Conservation (phyloP, 2,329 filamentous ascomycete genomes). For the Colletotrichum sublineola region DNA sequence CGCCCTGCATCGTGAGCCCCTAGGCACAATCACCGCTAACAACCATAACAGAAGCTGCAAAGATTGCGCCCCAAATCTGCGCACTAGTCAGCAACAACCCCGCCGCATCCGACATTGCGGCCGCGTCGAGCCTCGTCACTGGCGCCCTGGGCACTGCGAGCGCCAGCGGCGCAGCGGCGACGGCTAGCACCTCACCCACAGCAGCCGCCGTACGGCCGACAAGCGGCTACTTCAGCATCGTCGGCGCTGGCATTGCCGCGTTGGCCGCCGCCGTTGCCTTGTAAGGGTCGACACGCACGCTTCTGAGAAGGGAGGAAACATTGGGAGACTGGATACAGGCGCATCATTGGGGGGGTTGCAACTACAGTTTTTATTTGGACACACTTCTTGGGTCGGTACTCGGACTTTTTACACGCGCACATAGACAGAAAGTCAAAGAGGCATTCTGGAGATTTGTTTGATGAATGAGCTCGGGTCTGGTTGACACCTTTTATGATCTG, state of each 20-base stretch:
- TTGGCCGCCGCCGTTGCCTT: constrained; percentile 24
- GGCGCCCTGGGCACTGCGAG: constrained; percentile 32
- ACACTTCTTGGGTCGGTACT: too few species aligned
- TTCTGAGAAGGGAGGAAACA: not conserved
- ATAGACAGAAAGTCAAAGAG: not conserved
- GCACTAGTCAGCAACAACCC: constrained; percentile 33
- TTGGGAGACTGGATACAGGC: not conserved
- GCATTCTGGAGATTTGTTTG: not conserved
- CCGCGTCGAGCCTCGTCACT: constrained; percentile 39
- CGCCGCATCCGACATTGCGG: constrained; percentile 32
- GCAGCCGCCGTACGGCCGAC: constrained; percentile 11
- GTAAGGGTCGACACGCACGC: not conserved
- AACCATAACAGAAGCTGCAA: constrained; percentile 20
- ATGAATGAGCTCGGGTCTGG: not conserved
- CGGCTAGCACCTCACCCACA: not conserved
- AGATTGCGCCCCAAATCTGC: constrained; percentile 40
- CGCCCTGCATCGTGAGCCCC: too few species aligned
- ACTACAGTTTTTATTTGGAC: not conserved
- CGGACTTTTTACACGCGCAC: not conserved
- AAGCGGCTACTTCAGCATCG: constrained; percentile 16
- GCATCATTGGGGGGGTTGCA: not conserved
- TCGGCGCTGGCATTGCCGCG: constrained; percentile 29
- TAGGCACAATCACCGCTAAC: constrained; percentile 4
- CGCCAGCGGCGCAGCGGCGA: constrained; percentile 11
- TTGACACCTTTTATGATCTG: not conserved